phyloP scores from a whole-genome alignment of 805 yeast genomes.

The Cyberlindnera mycetangii region DNA sequence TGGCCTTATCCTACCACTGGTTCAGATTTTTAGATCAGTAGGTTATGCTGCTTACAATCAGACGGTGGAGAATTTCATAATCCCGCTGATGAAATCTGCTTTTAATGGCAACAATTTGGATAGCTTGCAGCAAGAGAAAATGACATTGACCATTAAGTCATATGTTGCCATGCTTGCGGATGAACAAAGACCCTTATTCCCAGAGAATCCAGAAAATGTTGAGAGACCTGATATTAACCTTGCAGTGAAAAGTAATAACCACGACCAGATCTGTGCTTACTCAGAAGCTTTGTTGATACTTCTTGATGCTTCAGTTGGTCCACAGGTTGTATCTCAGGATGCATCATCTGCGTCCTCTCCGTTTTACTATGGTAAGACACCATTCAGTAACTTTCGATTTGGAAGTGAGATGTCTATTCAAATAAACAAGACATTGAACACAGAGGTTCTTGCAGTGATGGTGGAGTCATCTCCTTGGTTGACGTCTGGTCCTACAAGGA shows the following conservation, averaged over 20 bases:
- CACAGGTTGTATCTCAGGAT: conserved; percentile 20
- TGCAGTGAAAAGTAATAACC: conserved; percentile 37
- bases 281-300: conserved; percentile 54
- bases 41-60: conserved; percentile 80
- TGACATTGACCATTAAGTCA: conserved; percentile 65
- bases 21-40: conserved; percentile 70
- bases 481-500: conserved; percentile 52
- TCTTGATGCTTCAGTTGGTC: conserved; percentile 59
- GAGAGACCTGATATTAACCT: conserved; percentile 32
- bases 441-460: conserved; percentile 65
- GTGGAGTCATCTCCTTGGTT: conserved; percentile 78
- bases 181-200: conserved; percentile 70
- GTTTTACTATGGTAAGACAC: conserved; percentile 32
- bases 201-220: conserved; percentile 39
- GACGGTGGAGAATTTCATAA: conserved; percentile 71
- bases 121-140: conserved; percentile 61
- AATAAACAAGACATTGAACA: conserved; percentile 36
- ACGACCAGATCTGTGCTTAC: conserved; percentile 66
- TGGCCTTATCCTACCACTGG: conserved; percentile 58
- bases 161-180: conserved; percentile 72
- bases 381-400: conserved; percentile 38
- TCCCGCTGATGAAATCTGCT: conserved; percentile 62
- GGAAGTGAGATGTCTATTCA: conserved; percentile 39
- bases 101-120: conserved; percentile 62
- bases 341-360: conserved; percentile 33